Evolutionary conservation across 768 basidiomycete genomes (phyloP), one percentile per base, ranked within the genome.

Genomic region (Agrocybe praecox): DNA sequence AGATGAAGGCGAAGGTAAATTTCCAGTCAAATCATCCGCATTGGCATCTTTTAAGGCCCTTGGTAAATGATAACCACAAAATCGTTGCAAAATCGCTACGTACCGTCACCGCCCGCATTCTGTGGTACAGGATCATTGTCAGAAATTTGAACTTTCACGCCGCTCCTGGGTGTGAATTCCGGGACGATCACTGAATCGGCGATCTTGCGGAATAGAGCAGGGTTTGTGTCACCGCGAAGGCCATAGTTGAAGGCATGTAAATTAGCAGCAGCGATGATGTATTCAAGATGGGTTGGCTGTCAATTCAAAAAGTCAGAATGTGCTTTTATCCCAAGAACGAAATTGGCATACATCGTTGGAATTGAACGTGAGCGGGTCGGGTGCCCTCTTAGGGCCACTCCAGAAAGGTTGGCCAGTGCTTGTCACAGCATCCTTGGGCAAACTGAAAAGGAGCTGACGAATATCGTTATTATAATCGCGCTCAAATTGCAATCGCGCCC

Each of bases 241-340:
- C 97, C 97, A 67, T 98, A 99, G 79, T 98, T 99, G 80, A 86
- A 98, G 5, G 97, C 97, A 69, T 95, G 97, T 18, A 99, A 80
- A 72, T 99, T 98, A 56, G 97, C 95, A 12, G 89, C 95, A 10
- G 97, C 85, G 53, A 97, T 87, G 69, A 98, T 86, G 72, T 92
- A 99, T 50, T 85, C 80, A 33, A 98, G 76, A 72, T 98, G 96
- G 7, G 86, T 81, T 33, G 90, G 80, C 96, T 98, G 61, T 18
- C 40, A 22, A 45, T 33, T 40, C 45, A 36, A 32, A 24, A 51
- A 15, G 23, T 40, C 21, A 50, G 23, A 45, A 32, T 57, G 68
- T 44, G 62, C 44, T 55, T 29, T 61, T 52, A 32, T 26, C 43
- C 19, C 24, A 46, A 54, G 19, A 53, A 55, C 18, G 50, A 5